These are phyloP conservation scores for Torulaspora microellipsoides DNA, from an alignment of 805 yeast species.

Conservation along the genomic window DNA sequence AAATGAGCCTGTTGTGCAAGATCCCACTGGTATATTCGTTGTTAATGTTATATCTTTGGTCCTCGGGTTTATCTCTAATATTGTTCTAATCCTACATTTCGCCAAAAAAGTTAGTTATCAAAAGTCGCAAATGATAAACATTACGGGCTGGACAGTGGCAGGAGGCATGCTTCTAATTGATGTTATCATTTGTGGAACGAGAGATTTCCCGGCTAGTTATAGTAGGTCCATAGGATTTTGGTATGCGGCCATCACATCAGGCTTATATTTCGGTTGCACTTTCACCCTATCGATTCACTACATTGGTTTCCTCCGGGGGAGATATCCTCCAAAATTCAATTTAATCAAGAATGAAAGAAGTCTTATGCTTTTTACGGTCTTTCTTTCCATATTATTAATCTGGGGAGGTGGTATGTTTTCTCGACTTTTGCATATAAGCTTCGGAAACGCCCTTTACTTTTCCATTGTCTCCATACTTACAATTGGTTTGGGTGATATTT, in stretches of 20 bases:
- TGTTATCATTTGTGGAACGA: constrained; percentile 22
- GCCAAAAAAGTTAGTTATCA: constrained; percentile 52
- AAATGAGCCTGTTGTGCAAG: neutral
- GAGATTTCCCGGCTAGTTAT: constrained; percentile 20
- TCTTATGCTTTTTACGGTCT: constrained; percentile 65
- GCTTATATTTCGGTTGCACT: constrained; percentile 57
- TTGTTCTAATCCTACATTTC: constrained; percentile 67
- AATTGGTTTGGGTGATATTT: constrained; percentile 74
- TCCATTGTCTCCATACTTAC: constrained; percentile 72
- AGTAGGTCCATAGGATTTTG: constrained; percentile 62
- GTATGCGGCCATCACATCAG: constrained; percentile 66
- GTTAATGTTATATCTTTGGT: constrained; percentile 61
- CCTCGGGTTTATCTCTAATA: constrained; percentile 63
- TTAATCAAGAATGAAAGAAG: constrained; percentile 63
- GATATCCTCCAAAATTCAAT: constrained; percentile 69
- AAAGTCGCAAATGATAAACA: constrained; percentile 58
- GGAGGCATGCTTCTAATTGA: constrained; percentile 46
- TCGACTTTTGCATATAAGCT: constrained; percentile 42
- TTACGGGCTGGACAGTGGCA: constrained; percentile 62
- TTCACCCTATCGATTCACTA: constrained; percentile 51
- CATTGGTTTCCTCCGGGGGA: constrained; percentile 51
- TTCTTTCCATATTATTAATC: constrained; percentile 62
- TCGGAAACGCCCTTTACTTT: constrained; percentile 67
- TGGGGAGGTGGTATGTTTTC: constrained; percentile 64
- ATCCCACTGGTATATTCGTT: constrained; percentile 41